These are phyloP conservation scores for Spencermartinsiella ligniputridi DNA, from an alignment of 1,139 yeast genomes.

Conservation along the genomic window DNA sequence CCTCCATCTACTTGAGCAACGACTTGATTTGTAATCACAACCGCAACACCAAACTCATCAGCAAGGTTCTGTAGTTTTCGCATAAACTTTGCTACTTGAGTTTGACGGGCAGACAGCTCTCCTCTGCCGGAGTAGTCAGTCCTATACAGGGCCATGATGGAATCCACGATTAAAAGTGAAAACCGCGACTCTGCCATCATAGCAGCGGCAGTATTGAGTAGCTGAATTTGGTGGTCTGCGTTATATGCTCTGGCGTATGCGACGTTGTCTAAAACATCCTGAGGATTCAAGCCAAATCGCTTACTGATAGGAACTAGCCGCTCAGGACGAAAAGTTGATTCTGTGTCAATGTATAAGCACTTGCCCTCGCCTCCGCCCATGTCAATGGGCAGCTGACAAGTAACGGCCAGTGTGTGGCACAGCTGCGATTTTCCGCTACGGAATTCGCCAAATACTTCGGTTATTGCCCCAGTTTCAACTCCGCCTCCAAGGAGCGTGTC, in stretches of 20 bases:
- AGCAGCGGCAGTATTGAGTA: slow-evolving; percentile 84
- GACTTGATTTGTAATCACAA: slow-evolving; percentile 96
- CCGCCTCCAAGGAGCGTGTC: slow-evolving; percentile 97
- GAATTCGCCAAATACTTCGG: slow-evolving; percentile 96
- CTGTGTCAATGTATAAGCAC: slow-evolving; percentile 93
- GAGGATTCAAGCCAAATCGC: slow-evolving; percentile 89
- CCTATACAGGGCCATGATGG: slow-evolving; percentile 93
- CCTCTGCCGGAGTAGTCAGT: slow-evolving; percentile 97
- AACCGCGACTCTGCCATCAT: slow-evolving; percentile 93
- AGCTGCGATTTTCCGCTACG: slow-evolving; percentile 97
- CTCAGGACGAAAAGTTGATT: slow-evolving; percentile 93
- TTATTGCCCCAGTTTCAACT: slow-evolving; percentile 92
- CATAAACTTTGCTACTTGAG: slow-evolving; percentile 91
- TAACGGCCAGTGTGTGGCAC: slow-evolving; percentile 94
- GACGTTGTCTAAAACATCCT: slow-evolving; percentile 90
- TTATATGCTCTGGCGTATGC: slow-evolving; percentile 97
- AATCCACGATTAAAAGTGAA: slow-evolving; percentile 79
- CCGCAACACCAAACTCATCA: slow-evolving; percentile 97
- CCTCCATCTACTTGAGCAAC: slow-evolving; percentile 97
- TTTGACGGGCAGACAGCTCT: slow-evolving; percentile 90
- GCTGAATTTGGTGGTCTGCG: slow-evolving; percentile 90
- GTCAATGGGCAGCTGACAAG: slow-evolving; percentile 94
- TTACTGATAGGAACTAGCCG: slow-evolving; percentile 86
- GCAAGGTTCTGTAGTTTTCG: slow-evolving; percentile 88
- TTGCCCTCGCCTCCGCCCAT: slow-evolving; percentile 99